These are phyloP conservation scores for Colletotrichum tropicale DNA, from an alignment of 2,329 filamentous ascomycete genomes.

Conservation along the genomic window DNA sequence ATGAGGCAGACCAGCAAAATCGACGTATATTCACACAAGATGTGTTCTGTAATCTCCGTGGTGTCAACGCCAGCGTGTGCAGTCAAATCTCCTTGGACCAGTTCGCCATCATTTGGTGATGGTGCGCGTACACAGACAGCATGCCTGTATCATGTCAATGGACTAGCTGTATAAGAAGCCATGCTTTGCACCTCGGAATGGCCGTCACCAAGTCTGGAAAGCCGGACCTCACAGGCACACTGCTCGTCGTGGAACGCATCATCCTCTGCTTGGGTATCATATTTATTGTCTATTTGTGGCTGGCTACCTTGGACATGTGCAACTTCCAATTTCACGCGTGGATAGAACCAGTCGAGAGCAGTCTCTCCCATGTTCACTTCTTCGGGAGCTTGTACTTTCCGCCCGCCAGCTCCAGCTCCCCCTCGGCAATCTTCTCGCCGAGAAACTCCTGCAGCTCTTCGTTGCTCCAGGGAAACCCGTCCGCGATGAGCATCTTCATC, in stretches of 20 bases:
- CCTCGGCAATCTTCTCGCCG: constrained; percentile 74
- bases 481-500: constrained; percentile 89
- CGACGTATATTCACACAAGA: background rate
- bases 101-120: background rate
- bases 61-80: background rate
- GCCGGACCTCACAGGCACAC: background rate
- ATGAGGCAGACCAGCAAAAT: background rate
- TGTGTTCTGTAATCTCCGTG: background rate
- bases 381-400: constrained; percentile 73
- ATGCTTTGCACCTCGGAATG: background rate
- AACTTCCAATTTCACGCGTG: background rate
- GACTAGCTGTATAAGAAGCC: background rate
- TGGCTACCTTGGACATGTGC: background rate
- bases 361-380: constrained; percentile 44
- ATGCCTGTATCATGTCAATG: background rate
- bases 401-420: constrained; percentile 70
- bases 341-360: background rate
- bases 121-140: background rate
- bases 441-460: constrained; percentile 87
- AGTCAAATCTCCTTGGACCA: background rate
- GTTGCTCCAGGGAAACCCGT: constrained; percentile 87
- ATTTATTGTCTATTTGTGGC: background rate
- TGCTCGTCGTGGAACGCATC: background rate
- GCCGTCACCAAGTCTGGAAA: background rate
- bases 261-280: background rate